Evolutionary conservation across 2,329 filamentous ascomycete genomes (phyloP).

Genomic region (Proliferodiscus dingleyae): DNA sequence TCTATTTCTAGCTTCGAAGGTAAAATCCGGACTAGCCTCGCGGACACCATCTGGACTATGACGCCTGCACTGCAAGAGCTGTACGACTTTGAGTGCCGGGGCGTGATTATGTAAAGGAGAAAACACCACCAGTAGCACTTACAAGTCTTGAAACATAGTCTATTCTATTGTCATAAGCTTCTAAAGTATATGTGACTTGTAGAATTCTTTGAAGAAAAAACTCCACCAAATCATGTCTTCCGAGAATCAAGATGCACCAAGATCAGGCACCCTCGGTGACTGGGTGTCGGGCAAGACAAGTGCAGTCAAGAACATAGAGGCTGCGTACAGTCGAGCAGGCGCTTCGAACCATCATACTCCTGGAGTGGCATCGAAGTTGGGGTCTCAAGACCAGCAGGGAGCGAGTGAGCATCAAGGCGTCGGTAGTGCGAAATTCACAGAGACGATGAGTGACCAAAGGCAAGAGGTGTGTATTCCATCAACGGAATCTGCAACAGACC

Average conservation of each 20-base stretch:
- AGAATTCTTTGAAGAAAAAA: background rate
- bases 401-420: conserved; percentile 11
- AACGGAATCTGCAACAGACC: too few species aligned
- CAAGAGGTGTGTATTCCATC: conserved; percentile 13
- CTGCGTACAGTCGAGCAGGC: conserved; percentile 21
- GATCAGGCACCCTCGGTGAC: background rate
- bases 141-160: too few species aligned
- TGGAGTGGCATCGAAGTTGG: conserved; percentile 17
- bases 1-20: background rate
- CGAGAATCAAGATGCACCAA: background rate
- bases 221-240: background rate
- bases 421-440: conserved; percentile 18
- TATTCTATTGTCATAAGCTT: too few species aligned
- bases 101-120: conserved; percentile 10
- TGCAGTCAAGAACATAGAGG: conserved; percentile 20
- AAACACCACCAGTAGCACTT: conserved; percentile 1
- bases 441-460: conserved; percentile 14
- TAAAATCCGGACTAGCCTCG: too few species aligned
- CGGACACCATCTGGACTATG: too few species aligned
- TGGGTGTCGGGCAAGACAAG: conserved; percentile 13
- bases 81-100: background rate
- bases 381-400: conserved; percentile 14
- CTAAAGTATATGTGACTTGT: too few species aligned
- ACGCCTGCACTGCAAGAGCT: background rate
- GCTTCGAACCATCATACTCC: conserved; percentile 20